Conservation (phyloP, 352 stramenopile genomes). For the Pythium chondricola region DNA sequence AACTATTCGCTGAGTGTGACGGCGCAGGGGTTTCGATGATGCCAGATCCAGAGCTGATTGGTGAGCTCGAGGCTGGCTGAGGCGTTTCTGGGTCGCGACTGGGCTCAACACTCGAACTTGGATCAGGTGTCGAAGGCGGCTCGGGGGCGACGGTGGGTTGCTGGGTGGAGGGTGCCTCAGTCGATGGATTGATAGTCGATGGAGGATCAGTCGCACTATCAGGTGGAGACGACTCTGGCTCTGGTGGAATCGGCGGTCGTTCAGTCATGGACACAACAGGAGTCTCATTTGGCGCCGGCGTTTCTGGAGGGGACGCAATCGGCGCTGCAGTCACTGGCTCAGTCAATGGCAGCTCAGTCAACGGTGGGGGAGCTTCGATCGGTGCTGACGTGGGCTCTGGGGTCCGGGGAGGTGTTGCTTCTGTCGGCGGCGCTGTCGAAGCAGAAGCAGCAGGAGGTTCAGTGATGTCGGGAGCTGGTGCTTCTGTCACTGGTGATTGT, state of each 20-base stretch:
- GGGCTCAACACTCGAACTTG: not conserved
- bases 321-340: too few relatives aligned
- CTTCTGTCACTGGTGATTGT: not conserved
- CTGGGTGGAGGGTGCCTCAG: not conserved
- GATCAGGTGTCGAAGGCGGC: not conserved
- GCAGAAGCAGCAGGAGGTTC: not conserved
- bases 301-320: too few relatives aligned
- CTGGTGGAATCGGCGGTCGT: too few relatives aligned
- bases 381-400: too few relatives aligned
- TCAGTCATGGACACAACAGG: too few relatives aligned
- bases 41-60: not conserved
- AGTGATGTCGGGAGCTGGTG: not conserved
- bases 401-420: too few relatives aligned
- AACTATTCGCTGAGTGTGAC: not conserved
- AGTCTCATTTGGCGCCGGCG: too few relatives aligned
- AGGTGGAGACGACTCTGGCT: too few relatives aligned
- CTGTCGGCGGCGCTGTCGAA: not conserved
- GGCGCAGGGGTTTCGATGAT: not conserved
- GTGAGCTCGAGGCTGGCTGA: not conserved
- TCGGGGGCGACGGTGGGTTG: not conserved
- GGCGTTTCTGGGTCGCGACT: not conserved
- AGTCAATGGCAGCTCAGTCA: too few relatives aligned
- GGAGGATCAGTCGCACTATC: constrained; percentile 2
- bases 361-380: too few relatives aligned
- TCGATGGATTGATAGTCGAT: too few relatives aligned